Conservation (phyloP, 805 yeast species). For the Candida verbasci region DNA sequence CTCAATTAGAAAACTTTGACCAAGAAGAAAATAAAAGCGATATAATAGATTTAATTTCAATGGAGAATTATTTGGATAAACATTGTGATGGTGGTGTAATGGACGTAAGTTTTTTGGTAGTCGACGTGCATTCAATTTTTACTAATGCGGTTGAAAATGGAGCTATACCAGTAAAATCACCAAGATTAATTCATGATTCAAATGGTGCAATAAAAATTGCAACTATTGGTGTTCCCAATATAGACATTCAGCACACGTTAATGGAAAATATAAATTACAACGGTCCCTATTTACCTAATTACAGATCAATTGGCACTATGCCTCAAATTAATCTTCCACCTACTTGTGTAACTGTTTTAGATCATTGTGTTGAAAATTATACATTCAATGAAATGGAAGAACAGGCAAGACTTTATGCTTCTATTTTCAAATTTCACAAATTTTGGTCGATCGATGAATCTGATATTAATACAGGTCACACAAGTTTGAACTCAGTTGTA, state of each 20-base stretch:
- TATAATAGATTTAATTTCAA: neutral
- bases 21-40: neutral
- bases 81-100: slow-evolving; percentile 85
- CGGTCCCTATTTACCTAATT: slow-evolving; percentile 47
- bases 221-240: slow-evolving; percentile 35
- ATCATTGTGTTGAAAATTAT: slow-evolving; percentile 80
- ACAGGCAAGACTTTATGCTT: slow-evolving; percentile 57
- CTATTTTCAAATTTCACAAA: slow-evolving; percentile 66
- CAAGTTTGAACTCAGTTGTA: slow-evolving; percentile 70
- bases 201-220: slow-evolving; percentile 54
- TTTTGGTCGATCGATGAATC: slow-evolving; percentile 85
- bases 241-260: slow-evolving; percentile 69
- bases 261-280: slow-evolving; percentile 43
- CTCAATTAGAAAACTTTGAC: slow-evolving; percentile 3
- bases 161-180: slow-evolving; percentile 35
- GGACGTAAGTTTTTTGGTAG: slow-evolving; percentile 67
- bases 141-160: slow-evolving; percentile 49
- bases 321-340: slow-evolving; percentile 20
- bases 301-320: slow-evolving; percentile 1
- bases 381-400: slow-evolving; percentile 62
- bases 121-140: slow-evolving; percentile 42
- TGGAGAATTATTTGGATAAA: slow-evolving; percentile 13
- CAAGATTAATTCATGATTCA: slow-evolving; percentile 33
- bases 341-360: slow-evolving; percentile 46
- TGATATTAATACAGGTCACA: slow-evolving; percentile 63